A percentile compares a stretch with the other conserved stretches of the same genome.
Conservation (phyloP, 2,329 filamentous ascomycete species). For the Plectosphaerella cucumerina region DNA sequence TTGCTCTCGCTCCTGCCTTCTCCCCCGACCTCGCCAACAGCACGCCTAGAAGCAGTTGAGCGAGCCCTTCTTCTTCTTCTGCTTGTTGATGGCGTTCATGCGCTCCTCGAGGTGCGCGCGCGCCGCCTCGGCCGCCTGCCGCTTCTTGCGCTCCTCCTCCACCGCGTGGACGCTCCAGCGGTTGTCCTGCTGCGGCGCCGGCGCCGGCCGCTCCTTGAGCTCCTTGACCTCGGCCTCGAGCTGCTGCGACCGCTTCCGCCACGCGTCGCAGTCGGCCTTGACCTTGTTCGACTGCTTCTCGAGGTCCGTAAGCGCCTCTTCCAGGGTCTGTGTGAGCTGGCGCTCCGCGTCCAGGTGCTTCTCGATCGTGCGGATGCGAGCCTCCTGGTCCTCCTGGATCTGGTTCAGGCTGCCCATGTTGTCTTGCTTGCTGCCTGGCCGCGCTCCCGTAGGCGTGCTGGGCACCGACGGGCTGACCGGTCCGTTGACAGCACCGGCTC, state of each 20-base stretch:
- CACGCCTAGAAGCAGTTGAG: constrained; percentile 88
- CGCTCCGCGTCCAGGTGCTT: constrained; percentile 96
- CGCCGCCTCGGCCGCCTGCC: constrained; percentile 84
- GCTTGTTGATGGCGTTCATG: constrained; percentile 85
- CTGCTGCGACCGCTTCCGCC: constrained; percentile 78
- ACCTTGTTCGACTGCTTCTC: constrained; percentile 89
- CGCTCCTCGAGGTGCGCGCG: constrained; percentile 86
- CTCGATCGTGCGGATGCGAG: constrained; percentile 90
- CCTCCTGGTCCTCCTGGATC: constrained; percentile 90
- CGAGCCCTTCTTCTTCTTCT: constrained; percentile 93
- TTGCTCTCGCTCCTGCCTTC: too few relatives aligned
- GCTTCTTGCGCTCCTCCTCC: constrained; percentile 93
- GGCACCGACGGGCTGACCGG: constrained; percentile 36
- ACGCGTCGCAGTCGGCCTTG: constrained; percentile 83
- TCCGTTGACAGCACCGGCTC: constrained; percentile 20
- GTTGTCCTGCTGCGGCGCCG: constrained; percentile 47
- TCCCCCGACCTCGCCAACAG: constrained; percentile 9
- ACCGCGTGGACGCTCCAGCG: constrained; percentile 79
- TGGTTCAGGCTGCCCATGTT: constrained; percentile 61
- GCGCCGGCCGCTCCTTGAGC: constrained; percentile 46
- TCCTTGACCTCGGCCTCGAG: constrained; percentile 71
- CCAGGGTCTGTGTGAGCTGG: constrained; percentile 89
- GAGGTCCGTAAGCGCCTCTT: constrained; percentile 91
- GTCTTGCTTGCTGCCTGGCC: constrained; percentile 75
- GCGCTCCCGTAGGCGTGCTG: constrained; percentile 52